Conservation (phyloP, 805 yeast genomes). For the Wickerhamomyces subpelliculosus region DNA sequence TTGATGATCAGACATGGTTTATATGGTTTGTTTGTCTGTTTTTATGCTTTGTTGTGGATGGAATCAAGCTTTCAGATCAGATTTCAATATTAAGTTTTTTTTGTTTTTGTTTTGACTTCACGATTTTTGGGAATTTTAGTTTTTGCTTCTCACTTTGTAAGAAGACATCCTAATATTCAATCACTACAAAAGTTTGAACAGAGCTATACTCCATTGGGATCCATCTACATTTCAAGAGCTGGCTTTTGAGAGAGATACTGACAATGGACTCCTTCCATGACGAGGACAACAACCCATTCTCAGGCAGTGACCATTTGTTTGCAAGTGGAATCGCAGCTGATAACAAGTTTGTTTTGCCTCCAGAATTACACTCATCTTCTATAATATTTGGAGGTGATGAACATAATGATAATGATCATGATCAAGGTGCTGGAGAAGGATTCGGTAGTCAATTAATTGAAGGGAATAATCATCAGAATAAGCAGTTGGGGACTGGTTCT, state of each 20-base stretch:
- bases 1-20: too few relatives aligned
- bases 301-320: conserved; percentile 21
- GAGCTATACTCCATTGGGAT: too few relatives aligned
- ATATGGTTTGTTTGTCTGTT: too few relatives aligned
- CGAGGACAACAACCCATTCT: conserved; percentile 29
- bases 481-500: too few relatives aligned
- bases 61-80: not conserved
- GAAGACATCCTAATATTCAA: too few relatives aligned
- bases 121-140: not conserved
- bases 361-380: conserved; percentile 2
- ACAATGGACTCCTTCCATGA: conserved; percentile 11
- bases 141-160: too few relatives aligned
- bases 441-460: too few relatives aligned
- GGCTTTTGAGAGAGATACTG: not conserved
- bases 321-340: conserved; percentile 16
- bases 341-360: not conserved
- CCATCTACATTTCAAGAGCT: too few relatives aligned
- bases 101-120: not conserved
- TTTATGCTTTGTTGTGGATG: too few relatives aligned
- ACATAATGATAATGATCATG: not conserved
- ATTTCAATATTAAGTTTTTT: not conserved
- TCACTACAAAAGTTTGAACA: too few relatives aligned
- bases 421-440: too few relatives aligned
- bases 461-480: too few relatives aligned
- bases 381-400: conserved; percentile 1